phyloP scores from a whole-genome alignment of 2,329 filamentous ascomycete genomes.

The Erysiphe neolycopersici region DNA sequence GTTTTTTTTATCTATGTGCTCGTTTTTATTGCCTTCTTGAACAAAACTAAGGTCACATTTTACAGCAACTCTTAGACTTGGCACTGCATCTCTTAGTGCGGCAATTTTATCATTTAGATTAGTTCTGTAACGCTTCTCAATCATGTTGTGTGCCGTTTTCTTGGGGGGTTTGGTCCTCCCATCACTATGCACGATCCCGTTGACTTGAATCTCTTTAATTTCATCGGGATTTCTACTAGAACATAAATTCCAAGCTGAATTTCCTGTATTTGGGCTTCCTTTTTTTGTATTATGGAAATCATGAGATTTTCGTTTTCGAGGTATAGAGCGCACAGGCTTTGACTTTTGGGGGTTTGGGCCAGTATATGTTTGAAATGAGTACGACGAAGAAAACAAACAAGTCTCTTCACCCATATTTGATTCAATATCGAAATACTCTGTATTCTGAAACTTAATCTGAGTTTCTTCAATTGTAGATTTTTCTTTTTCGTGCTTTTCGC shows the following conservation, averaged over 20 bases:
- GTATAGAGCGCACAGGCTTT: neutral
- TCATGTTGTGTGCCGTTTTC: slow-evolving; percentile 94
- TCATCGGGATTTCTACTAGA: neutral
- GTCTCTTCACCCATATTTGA: neutral
- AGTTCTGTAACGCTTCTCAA: slow-evolving; percentile 87
- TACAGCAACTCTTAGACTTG: slow-evolving; percentile 62
- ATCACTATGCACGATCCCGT: neutral
- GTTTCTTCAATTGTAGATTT: neutral
- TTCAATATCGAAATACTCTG: neutral
- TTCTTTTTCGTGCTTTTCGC: neutral
- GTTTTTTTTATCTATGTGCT: neutral
- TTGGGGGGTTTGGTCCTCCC: neutral
- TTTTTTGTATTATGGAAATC: neutral
- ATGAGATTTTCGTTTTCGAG: neutral
- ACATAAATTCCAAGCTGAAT: neutral
- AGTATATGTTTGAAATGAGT: neutral
- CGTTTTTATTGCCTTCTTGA: neutral
- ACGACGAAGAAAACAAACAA: neutral
- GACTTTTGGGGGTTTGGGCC: neutral
- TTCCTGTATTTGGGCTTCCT: neutral
- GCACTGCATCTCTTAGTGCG: slow-evolving; percentile 72
- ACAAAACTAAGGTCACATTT: slow-evolving; percentile 31
- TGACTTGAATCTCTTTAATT: neutral
- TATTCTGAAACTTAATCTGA: neutral
- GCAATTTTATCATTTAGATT: slow-evolving; percentile 96